A percentile compares a stretch with the other conserved stretches of the same genome.
These are phyloP conservation scores for Euphorbia celastroides DNA, from an alignment of 441 rosid species.

Conservation along the genomic window DNA sequence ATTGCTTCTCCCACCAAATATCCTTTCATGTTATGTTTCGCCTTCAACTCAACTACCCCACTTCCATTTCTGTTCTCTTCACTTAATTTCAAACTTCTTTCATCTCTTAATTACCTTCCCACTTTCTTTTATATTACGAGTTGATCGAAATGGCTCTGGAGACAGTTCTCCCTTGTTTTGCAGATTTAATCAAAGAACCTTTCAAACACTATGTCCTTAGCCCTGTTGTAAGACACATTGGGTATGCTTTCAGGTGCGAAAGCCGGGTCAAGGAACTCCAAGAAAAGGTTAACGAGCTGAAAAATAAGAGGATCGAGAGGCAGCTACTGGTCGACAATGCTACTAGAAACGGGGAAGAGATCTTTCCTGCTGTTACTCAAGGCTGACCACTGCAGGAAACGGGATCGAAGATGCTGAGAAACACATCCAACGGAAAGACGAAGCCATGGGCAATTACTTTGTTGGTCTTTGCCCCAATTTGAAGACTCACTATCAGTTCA, in stretches of 20 bases:
- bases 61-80: no score
- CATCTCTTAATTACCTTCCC: no score
- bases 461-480: not conserved
- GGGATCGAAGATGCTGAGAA: not conserved
- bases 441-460: not conserved
- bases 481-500: not conserved
- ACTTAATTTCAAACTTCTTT: not conserved
- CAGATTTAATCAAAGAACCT: not conserved
- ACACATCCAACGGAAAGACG: not conserved
- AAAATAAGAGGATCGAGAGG: not conserved
- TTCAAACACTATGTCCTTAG: not conserved
- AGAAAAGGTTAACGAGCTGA: not conserved
- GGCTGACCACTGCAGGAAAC: not conserved
- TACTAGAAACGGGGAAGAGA: not conserved
- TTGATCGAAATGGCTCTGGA: not conserved
- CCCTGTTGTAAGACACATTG: not conserved
- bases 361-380: not conserved
- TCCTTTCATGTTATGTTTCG: no score
- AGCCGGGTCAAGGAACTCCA: not conserved
- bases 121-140: no score
- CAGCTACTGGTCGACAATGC: not conserved
- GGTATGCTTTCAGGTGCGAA: not conserved
- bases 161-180: not conserved
- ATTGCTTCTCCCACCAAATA: no score
- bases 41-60: no score